A percentile compares a stretch with the other conserved stretches of the same genome.
phyloP scores from a whole-genome alignment of 2,329 filamentous ascomycete genomes.

The Neodidymelliopsis sp. region DNA sequence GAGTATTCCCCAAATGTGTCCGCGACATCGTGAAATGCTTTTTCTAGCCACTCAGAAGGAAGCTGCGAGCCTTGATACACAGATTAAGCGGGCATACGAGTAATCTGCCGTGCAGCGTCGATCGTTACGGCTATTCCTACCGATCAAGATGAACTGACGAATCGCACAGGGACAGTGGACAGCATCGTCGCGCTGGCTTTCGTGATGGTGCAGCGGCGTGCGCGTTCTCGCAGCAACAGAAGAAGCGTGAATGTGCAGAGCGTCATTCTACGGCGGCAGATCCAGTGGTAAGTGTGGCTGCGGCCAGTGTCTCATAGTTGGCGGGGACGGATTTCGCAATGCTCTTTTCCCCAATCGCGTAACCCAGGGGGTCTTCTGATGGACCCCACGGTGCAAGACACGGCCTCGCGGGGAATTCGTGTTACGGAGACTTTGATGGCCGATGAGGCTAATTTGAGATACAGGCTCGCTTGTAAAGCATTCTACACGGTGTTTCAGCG shows the following conservation, averaged over 20 bases:
- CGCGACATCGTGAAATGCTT: slow-evolving; percentile 16
- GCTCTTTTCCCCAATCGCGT: slow-evolving; percentile 9
- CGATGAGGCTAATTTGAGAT: slow-evolving; percentile 28
- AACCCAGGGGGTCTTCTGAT: slow-evolving; percentile 10
- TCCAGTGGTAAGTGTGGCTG: slow-evolving; percentile 64
- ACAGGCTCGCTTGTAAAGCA: slow-evolving; percentile 72
- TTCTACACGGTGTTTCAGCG: slow-evolving; percentile 72
- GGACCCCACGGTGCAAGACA: slow-evolving; percentile 22
- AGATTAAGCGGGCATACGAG: slow-evolving; percentile 23
- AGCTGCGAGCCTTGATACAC: slow-evolving; percentile 12
- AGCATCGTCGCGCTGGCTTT: slow-evolving; percentile 71
- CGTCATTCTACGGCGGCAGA: slow-evolving; percentile 66
- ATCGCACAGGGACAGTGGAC: slow-evolving; percentile 65
- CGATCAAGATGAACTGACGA: slow-evolving; percentile 26
- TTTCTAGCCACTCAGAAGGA: slow-evolving; percentile 20
- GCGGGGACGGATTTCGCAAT: slow-evolving; percentile 18
- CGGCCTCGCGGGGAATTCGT: slow-evolving; percentile 28
- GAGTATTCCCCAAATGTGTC: slow-evolving; percentile 11
- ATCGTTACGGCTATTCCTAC: slow-evolving; percentile 23
- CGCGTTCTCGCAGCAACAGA: slow-evolving; percentile 49
- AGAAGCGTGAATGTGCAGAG: slow-evolving; percentile 47
- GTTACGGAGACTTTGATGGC: slow-evolving; percentile 15
- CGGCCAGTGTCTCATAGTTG: slow-evolving; percentile 32
- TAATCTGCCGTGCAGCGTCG: slow-evolving; percentile 24
- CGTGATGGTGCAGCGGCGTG: slow-evolving; percentile 66